Conservation (phyloP, 306 rosid species). For the Quercus mongolica region DNA sequence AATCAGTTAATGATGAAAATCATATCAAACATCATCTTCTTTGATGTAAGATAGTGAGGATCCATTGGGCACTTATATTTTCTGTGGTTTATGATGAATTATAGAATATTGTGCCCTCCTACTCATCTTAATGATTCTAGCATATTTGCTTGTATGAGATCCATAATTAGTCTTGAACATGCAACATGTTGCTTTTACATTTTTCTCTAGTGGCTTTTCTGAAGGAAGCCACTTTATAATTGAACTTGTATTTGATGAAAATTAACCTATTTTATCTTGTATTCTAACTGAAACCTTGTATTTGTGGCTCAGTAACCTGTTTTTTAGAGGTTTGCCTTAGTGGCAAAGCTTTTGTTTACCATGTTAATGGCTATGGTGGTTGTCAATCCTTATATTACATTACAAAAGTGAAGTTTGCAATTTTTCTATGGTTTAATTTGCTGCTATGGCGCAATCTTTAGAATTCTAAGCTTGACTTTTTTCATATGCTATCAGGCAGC, state of each 20-base stretch:
- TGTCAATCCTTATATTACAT: neutral
- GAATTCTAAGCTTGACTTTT: slow-evolving; percentile 19
- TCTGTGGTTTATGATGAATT: neutral
- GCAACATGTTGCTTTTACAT: slow-evolving; percentile 34
- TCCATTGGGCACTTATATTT: neutral
- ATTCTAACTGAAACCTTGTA: slow-evolving; percentile 35
- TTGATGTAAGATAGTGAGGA: neutral
- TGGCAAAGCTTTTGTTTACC: slow-evolving; percentile 13
- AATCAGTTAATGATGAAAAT: neutral
- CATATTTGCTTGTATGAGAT: slow-evolving; percentile 21
- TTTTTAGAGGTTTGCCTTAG: slow-evolving; percentile 40
- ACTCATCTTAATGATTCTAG: neutral
- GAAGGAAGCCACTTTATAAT: slow-evolving; percentile 39
- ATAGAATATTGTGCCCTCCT: neutral
- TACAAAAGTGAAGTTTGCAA: slow-evolving; percentile 6
- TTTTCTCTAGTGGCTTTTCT: slow-evolving; percentile 35
- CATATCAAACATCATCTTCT: neutral
- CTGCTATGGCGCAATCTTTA: neutral
- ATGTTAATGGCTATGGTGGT: neutral
- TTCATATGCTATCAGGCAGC: slow-evolving; percentile 50
- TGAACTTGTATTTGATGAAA: slow-evolving; percentile 42
- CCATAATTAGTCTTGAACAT: slow-evolving; percentile 28
- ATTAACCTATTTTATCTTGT: slow-evolving; percentile 29
- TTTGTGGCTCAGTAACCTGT: slow-evolving; percentile 39
- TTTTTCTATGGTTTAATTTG: neutral